These are phyloP conservation scores for Artomyces pyxidatus DNA, from an alignment of 768 basidiomycete species.

Conservation along the genomic window DNA sequence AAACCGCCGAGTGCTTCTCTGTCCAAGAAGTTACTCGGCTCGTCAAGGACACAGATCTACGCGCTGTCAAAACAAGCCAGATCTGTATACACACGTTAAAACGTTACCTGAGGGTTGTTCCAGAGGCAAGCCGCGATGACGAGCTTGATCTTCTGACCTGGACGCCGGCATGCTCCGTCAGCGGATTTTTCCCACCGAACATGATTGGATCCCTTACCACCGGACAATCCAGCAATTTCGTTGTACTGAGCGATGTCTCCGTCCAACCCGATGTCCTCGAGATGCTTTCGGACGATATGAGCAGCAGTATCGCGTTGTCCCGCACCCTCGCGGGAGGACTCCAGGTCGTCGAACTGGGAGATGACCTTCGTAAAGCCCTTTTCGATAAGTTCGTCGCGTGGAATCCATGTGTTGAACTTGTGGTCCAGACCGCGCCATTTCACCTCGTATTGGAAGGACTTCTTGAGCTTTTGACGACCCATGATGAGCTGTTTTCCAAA, in stretches of 20 bases:
- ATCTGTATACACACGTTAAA: neutral
- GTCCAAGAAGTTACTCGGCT: conserved; percentile 96
- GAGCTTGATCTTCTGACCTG: conserved; percentile 94
- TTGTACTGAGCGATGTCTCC: conserved; percentile 98
- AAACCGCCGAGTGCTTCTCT: conserved; percentile 92
- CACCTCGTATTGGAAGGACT: conserved; percentile 88
- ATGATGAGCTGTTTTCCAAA: conserved; percentile 54
- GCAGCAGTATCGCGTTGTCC: conserved; percentile 82
- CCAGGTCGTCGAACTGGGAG: conserved; percentile 93
- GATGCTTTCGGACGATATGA: conserved; percentile 77
- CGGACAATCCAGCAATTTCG: conserved; percentile 89
- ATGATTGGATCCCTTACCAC: conserved; percentile 44
- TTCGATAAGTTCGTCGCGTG: conserved; percentile 75
- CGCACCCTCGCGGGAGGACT: conserved; percentile 92
- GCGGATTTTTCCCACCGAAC: neutral
- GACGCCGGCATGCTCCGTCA: conserved; percentile 6
- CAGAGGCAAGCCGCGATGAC: conserved; percentile 92
- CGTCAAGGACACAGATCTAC: conserved; percentile 72
- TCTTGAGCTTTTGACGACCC: conserved; percentile 97
- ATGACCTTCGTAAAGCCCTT: conserved; percentile 88
- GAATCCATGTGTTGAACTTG: conserved; percentile 85
- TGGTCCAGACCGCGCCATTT: conserved; percentile 82
- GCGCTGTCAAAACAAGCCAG: conserved; percentile 7
- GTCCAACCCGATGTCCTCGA: conserved; percentile 93
- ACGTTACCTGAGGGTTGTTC: conserved; percentile 83